Evolutionary conservation across 176 grass and related monocot genomes (phyloP), one percentile per base, ranked within the genome.

Genomic region (Stipa capillata): DNA sequence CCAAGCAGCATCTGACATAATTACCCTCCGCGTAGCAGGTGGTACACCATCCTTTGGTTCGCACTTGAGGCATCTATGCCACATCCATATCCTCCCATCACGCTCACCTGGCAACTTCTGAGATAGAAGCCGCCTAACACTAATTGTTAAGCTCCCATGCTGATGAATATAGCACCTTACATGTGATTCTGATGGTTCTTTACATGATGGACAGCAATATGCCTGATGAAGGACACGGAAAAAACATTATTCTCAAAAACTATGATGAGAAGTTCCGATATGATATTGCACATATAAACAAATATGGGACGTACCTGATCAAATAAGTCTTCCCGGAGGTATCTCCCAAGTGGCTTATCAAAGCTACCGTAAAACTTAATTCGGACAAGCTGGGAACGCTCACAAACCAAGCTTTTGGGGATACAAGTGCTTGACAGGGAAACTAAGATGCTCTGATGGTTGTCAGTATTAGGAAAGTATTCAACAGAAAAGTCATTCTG

Each of bases 1-100:
- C 96, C 92, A 93, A 40, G 96, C 96, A 51, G 96, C 87, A 88
- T 92, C 89, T 72, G 96, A 98, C 96, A 98, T 93, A 53, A 91
- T 59, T 57, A 94, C 88, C 74, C 96, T 93, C 57, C 51, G 86
- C 32, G 87, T 92, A 41, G 87, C 86, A 74, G 92, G 96, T 73
- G 92, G 96, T 28, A 89, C 76, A 80, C 92, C 90, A 77, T 93
- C 83, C 85, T 94, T 81, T 65, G 76, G 82, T 82, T 94, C 79
- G 3, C 96, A 98, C 74, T 88, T 98, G 37, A 98, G 79, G 78
- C 96, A 98, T 82, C 96, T 82, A 39, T 98, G 96, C 96, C 96
- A 98, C 96, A 98, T 98, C 96, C 96, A 98, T 85, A 98, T 95
- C 81, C 84, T 94, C 41, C 92, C 86, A 78, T 95, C 96, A 88